Percentiles rank a stretch among this genome's conserved stretches.
Conservation (phyloP, 2,329 filamentous ascomycete genomes). For the Cladorrhinum sp. region DNA sequence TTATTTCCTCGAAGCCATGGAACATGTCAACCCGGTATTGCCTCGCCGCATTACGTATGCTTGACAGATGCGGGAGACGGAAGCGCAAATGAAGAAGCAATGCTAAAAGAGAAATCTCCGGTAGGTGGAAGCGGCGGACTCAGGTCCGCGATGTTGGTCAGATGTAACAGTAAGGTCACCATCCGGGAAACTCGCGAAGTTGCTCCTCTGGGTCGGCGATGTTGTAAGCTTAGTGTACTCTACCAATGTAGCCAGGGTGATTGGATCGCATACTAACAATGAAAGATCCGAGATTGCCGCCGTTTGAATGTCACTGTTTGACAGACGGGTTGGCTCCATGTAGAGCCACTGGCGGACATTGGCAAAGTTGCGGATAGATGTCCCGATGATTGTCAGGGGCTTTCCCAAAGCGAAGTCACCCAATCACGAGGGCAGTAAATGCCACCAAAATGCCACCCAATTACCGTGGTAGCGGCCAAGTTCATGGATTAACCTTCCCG, state of each 20-base stretch:
- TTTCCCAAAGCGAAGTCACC: not conserved
- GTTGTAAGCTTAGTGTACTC: conserved; percentile 9
- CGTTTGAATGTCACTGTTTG: not conserved
- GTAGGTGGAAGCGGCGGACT: conserved; percentile 24
- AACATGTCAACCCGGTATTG: not conserved
- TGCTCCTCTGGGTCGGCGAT: not conserved
- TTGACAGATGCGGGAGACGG: conserved; percentile 12
- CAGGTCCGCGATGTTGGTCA: conserved; percentile 25
- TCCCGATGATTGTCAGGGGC: conserved; percentile 23
- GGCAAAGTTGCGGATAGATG: conserved; percentile 17
- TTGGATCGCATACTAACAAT: not conserved
- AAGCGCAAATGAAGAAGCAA: conserved; percentile 12
- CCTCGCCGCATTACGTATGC: conserved; percentile 1
- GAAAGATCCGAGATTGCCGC: conserved; percentile 2
- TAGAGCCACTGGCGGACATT: too few species aligned
- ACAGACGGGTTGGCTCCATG: not conserved
- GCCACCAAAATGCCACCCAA: not conserved
- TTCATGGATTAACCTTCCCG: conserved; percentile 27
- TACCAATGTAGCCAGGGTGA: not conserved
- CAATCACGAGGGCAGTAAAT: not conserved
- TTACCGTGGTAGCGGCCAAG: conserved; percentile 3
- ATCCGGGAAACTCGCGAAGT: conserved; percentile 21
- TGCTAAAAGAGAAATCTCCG: conserved; percentile 15
- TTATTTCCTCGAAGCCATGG: conserved; percentile 9
- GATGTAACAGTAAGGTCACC: conserved; percentile 24